Evolutionary conservation across 1,139 yeast species (phyloP).

Genomic region (Magnusiomyces ingens): DNA sequence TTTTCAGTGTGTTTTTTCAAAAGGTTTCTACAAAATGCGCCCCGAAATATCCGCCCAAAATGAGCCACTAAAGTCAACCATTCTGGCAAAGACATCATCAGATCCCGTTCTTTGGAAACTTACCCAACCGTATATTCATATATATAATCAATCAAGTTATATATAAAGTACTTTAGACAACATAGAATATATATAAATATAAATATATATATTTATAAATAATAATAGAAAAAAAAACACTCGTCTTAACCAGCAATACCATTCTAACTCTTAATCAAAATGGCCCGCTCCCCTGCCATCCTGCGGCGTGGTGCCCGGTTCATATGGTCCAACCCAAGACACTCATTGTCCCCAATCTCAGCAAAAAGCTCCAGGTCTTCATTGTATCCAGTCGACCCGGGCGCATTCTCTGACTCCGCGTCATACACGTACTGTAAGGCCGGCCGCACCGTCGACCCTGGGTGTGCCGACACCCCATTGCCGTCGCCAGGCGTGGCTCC

Average conservation of each 20-base stretch:
- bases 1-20: background rate
- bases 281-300: conserved; percentile 47
- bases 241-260: background rate
- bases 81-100: no score
- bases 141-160: no score
- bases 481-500: background rate
- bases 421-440: no score
- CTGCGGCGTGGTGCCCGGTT: conserved; percentile 48
- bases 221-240: background rate
- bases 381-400: background rate
- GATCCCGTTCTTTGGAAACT: no score
- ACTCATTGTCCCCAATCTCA: conserved; percentile 44
- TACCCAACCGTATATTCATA: no score
- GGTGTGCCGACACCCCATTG: background rate
- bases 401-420: background rate
- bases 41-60: no score
- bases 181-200: no score
- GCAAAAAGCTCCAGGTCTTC: conserved; percentile 47
- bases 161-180: no score
- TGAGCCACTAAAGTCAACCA: no score
- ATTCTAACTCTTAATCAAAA: conserved; percentile 39
- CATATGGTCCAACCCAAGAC: conserved; percentile 78
- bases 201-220: background rate
- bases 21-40: background rate
- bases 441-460: background rate